Base-by-base conservation (phyloP, 202 grass and related monocot species). In the Bolboschoenoplectus hybrid region DNA sequence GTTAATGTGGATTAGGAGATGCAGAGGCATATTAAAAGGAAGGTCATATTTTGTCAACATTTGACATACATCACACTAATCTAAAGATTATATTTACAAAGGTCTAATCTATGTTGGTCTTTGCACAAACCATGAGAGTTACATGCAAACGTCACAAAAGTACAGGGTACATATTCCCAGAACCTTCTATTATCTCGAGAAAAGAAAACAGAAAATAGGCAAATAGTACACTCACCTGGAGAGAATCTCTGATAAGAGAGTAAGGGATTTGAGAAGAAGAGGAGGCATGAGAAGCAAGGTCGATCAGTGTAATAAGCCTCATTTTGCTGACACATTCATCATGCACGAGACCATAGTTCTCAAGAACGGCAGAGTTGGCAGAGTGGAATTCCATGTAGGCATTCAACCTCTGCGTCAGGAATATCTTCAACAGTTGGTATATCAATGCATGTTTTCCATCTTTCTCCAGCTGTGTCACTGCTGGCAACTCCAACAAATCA, bases 291-390 rank as follows among this genome's bases (percentile, higher is more conserved):
- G 87, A 94, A 82, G 91, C 95, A 44, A 98, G 85, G 80, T 96
- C 89, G n/a, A 96, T 89, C 65, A 98, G 81, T 34, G 97, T 95
- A 89, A 94, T 90, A 3, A 98, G 71, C 4, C 92, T 90, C 93
- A 97, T 95, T 89, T 97, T 97, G 10, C 88, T 86, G 84, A 97
- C 86, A 60, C 95, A 97, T 0, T 97, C 95, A 47, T 93, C 91
- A 82, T 97, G 93, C 88, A 95, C 81, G 53, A 97, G 63, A 95
- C 93, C 93, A 35, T 94, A 89, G 81, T 81, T 90, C 92, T 92
- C 90, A 68, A 98, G 79, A 87, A 92, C 87, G 2, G 64, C 26
- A 73, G 90, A 73, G 87, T 96, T 96, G 36, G 90, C 85, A 87
- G 82, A 77, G 58, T 99, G 89, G 72, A 99, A 96, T 47, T 91